Evolutionary conservation across 1,284 basidiomycete genomes (phyloP).

Genomic region (Moesziomyces globuligerus): DNA sequence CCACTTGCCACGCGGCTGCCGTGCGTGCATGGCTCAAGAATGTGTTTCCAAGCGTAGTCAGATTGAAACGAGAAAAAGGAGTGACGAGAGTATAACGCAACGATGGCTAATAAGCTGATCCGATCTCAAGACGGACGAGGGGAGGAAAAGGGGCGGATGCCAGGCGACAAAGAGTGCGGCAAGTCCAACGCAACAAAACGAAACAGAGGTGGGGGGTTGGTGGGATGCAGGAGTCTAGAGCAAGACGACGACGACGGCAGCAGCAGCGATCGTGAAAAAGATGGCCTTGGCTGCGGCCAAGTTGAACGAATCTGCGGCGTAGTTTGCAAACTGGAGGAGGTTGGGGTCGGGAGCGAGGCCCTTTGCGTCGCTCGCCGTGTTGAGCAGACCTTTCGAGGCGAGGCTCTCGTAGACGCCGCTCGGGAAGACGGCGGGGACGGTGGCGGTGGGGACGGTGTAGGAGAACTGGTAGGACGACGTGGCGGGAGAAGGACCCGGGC

Average conservation of each 20-base stretch:
- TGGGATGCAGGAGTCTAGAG: too few species aligned
- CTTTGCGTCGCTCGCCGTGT: constrained; percentile 23
- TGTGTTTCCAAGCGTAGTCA: too few species aligned
- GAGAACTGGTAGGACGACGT: constrained; percentile 34
- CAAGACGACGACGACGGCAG: constrained; percentile 21
- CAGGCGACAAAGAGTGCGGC: neutral
- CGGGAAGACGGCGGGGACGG: constrained; percentile 28
- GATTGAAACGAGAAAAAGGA: too few species aligned
- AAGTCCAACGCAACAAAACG: neutral
- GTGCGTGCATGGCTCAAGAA: too few species aligned
- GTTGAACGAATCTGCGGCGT: constrained; percentile 6
- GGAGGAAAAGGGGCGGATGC: neutral
- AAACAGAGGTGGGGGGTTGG: neutral
- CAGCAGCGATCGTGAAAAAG: constrained; percentile 21
- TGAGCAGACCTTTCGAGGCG: constrained; percentile 11
- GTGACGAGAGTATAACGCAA: too few species aligned
- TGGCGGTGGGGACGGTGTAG: constrained; percentile 44
- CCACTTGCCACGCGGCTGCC: too few species aligned
- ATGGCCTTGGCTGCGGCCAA: constrained; percentile 27
- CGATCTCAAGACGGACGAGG: neutral
- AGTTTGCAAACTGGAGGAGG: constrained; percentile 33
- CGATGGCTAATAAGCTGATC: too few species aligned
- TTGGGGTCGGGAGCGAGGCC: constrained; percentile 28
- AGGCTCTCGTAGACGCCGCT: constrained; percentile 28
- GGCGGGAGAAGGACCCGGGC: constrained; percentile 50